Evolutionary conservation across 352 stramenopile genomes (phyloP), one percentile per base, ranked within the genome.

Genomic region (Plasmopara viticola): DNA sequence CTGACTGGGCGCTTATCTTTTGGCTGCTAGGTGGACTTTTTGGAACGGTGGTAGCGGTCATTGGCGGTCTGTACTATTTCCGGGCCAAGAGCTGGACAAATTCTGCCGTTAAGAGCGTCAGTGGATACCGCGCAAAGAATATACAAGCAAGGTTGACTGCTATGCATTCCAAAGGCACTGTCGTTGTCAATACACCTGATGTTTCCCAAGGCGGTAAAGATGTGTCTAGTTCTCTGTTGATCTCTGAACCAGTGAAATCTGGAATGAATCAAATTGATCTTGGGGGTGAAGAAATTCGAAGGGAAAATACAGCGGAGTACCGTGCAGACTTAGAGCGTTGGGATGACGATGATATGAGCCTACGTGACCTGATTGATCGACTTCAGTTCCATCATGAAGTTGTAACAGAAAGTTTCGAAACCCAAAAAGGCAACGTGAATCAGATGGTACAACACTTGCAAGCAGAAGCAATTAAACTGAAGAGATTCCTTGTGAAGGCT

Each of bases 1-100:
- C 87, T 4, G 81, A 97, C 58, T 97, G 89, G 89, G 64, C 57
- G 0, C 68, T 97, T 4, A 87, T 97, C 30, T 53, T 78, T 0
- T 82, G 81, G 0, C 45, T 96, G 0, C 57, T 97, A 0, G 69
- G 72, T 5, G 87, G 84, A 0, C 58, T 97, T 3, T 72, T 95
- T 13, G 78, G 69, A 0, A 74, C 95, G 44, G 69, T 96, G 0
- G 57, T 75, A 2, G 62, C 77, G 7, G 63, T 96, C 8, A 94
- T 94, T 45, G 69, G 57, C 13, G 79, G 78, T 4, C 49, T 94
- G 12, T 92, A 92, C 58, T 88, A 86, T 65, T 91, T 94, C 56
- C 84, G 82, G 3, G 78, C 69, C 9, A 94, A 87, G 56, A 87
- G 75, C 58, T 94, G 84, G 84, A 73, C 76, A 25, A 69, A 77